These are phyloP conservation scores for Cercospora berteroae DNA, from an alignment of 2,329 filamentous ascomycete species.

Conservation along the genomic window DNA sequence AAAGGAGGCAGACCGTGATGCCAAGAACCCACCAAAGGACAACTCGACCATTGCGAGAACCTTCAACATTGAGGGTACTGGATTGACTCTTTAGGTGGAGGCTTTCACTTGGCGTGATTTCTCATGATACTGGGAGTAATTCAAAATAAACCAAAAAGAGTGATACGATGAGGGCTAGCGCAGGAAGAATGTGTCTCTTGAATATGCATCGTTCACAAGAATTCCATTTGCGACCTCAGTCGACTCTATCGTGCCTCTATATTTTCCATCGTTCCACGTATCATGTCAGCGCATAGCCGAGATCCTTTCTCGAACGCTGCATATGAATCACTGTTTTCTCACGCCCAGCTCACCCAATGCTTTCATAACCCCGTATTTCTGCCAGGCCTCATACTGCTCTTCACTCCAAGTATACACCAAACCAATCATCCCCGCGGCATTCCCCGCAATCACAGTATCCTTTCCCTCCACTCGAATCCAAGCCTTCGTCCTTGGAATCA, in stretches of 20 bases:
- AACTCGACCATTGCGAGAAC: background rate
- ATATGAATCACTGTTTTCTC: too few relatives aligned
- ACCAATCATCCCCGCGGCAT: conserved; percentile 41
- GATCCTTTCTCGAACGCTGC: too few relatives aligned
- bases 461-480: conserved; percentile 27
- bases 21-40: background rate
- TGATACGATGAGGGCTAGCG: background rate
- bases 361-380: conserved; percentile 18
- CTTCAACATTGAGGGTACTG: conserved; percentile 1
- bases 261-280: background rate
- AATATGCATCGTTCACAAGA: background rate
- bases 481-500: conserved; percentile 37
- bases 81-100: background rate
- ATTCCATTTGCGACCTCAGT: background rate
- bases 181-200: background rate
- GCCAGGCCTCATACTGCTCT: conserved; percentile 22
- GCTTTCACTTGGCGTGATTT: background rate
- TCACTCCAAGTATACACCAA: conserved; percentile 30
- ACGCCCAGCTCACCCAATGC: conserved; percentile 20
- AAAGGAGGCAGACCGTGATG: background rate
- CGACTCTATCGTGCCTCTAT: background rate
- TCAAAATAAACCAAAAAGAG: background rate
- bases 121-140: background rate
- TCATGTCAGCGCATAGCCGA: too few relatives aligned
- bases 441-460: conserved; percentile 25